These are phyloP conservation scores for Bipolaris zeicola DNA, from an alignment of 2,329 filamentous ascomycete genomes.

Conservation along the genomic window DNA sequence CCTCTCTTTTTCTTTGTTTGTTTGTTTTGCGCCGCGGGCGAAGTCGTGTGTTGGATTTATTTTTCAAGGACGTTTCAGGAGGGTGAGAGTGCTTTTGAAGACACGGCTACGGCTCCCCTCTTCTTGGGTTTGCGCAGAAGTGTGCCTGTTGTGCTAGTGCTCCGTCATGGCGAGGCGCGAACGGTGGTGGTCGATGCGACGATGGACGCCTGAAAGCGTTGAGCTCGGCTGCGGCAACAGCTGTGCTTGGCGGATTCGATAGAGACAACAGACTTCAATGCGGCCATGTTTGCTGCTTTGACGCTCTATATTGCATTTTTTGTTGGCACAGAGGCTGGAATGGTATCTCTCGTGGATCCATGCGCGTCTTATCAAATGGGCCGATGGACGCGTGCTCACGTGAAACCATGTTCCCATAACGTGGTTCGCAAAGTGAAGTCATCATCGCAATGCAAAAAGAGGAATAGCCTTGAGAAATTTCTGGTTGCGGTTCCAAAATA, in stretches of 20 bases:
- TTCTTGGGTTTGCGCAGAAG: neutral
- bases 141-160: neutral
- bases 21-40: neutral
- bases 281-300: neutral
- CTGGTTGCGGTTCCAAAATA: neutral
- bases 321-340: neutral
- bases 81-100: neutral
- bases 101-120: neutral
- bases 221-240: neutral
- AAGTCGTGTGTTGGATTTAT: neutral
- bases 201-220: constrained; percentile 6
- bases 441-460: neutral
- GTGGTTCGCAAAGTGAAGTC: neutral
- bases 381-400: constrained; percentile 1
- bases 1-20: no score
- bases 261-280: neutral
- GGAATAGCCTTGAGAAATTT: neutral
- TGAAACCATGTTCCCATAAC: neutral
- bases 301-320: neutral
- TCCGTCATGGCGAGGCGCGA: neutral
- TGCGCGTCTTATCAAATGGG: neutral
- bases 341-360: neutral
- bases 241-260: constrained; percentile 1
- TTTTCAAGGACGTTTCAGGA: neutral
- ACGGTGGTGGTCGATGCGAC: neutral